Conservation (phyloP, 192 early-diverging fungal genomes). For the Linnemannia elongata region DNA sequence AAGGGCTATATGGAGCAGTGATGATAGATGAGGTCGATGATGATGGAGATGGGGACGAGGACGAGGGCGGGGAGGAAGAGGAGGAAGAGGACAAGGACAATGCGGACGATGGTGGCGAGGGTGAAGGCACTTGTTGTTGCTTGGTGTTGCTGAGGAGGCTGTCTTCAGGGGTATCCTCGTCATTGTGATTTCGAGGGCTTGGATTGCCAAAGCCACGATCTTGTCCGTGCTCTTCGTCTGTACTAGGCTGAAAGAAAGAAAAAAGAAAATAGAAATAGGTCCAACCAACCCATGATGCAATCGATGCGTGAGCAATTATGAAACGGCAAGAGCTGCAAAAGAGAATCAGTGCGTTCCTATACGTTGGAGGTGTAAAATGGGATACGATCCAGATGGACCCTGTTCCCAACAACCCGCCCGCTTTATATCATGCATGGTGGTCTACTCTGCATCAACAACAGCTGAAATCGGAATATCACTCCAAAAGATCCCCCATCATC, state of each 20-base stretch:
- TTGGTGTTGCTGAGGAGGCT: neutral
- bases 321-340: neutral
- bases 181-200: neutral
- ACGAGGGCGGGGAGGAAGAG: slow-evolving; percentile 14
- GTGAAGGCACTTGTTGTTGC: slow-evolving; percentile 25
- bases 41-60: neutral
- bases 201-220: neutral
- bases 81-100: slow-evolving; percentile 25
- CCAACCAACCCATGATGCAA: slow-evolving; percentile 14
- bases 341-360: neutral
- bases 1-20: neutral
- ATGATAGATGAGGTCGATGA: slow-evolving; percentile 4
- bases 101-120: slow-evolving; percentile 11
- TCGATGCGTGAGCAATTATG: slow-evolving; percentile 7
- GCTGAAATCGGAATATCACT: slow-evolving; percentile 4
- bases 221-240: neutral
- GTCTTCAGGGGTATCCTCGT: neutral
- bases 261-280: neutral
- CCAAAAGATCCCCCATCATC: neutral
- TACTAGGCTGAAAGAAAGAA: neutral
- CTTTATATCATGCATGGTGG: slow-evolving; percentile 3
- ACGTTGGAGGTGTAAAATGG: neutral
- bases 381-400: neutral
- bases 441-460: neutral
- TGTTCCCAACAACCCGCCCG: slow-evolving; percentile 2